Evolutionary conservation across 345 rosid genomes (phyloP), one percentile per base, ranked within the genome.

Genomic region (Euphorbia peplus): DNA sequence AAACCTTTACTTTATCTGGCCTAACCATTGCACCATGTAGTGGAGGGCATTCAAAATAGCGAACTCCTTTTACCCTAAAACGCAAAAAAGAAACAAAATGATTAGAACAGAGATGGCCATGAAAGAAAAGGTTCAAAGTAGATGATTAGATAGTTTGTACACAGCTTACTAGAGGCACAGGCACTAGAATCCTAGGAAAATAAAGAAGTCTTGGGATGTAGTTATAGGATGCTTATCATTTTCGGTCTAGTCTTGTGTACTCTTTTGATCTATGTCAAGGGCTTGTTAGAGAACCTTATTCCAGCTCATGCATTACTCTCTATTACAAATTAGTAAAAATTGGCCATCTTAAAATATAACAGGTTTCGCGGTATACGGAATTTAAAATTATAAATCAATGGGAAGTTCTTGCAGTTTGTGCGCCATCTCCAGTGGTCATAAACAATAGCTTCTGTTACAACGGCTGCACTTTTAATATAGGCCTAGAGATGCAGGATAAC

Each of bases 1-100:
- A 21, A 70, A 90, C 97, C 96, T 91, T 85, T 46, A 95, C 90
- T 91, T 90, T 95, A 80, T 88, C 97, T 30, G 99, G 93, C 85
- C 93, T 85, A 72, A 87, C 85, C 78, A 90, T 80, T 42, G 79
- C 93, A 78, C 96, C 99, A 24, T 84, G 95, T 68, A 85, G 90
- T 4, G 76, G 86, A 72, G 92, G 90, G 78, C 90, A 90, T 22
- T 90, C 80, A 46, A 91, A 88, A 68, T 84, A 87, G 50, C 91
- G 85, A 25, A 76, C 76, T 76, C 96, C 93, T 82, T 91, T 91
- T 67, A 87, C 96, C 78, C 99, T 95, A 83, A 77, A 79, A 25
- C 42, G 67, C 24, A 13, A 37, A 5, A 32, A 56, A 42, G 54
- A 58, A 39, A 68, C 14, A 50, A n/a, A 24, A 14, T 72, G 39